Conservation (phyloP, 139 green algal species). For the Pseudopediastrum boryanum region DNA sequence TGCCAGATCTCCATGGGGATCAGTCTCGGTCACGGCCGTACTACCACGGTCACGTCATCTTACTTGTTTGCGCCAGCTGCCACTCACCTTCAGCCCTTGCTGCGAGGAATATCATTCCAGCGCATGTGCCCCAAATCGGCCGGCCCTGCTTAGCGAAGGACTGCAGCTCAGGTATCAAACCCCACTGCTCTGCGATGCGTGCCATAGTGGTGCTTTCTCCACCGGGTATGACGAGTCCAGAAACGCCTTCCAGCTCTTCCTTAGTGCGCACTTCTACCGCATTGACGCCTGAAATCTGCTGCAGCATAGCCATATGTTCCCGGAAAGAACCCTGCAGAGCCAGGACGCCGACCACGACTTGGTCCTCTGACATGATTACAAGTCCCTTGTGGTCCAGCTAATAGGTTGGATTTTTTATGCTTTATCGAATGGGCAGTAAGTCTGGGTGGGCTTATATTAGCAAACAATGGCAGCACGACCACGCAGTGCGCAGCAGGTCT, state of each 20-base stretch:
- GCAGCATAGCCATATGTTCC: constrained; percentile 85
- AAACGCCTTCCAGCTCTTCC: constrained; percentile 74
- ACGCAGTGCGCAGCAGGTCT: no score
- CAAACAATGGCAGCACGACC: no score
- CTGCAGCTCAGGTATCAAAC: constrained; percentile 80
- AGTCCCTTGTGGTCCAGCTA: no score
- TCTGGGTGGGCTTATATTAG: no score
- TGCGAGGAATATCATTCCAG: constrained; percentile 98
- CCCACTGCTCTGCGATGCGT: constrained; percentile 85
- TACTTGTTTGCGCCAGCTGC: no score
- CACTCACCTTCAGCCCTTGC: constrained; percentile 67
- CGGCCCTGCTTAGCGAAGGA: constrained; percentile 64
- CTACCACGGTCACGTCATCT: no score
- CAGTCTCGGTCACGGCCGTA: no score
- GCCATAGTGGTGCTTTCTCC: constrained; percentile 97
- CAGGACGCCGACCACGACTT: constrained; percentile 90
- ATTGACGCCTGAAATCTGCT: constrained; percentile 62
- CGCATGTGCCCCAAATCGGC: constrained; percentile 98
- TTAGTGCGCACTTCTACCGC: constrained; percentile 86
- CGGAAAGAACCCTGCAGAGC: constrained; percentile 92
- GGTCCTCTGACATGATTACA: no score
- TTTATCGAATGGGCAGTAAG: no score
- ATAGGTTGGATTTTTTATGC: no score
- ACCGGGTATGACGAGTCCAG: constrained; percentile 92
- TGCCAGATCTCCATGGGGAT: no score